Evolutionary conservation across 1,284 basidiomycete species (phyloP).

Genomic region (Ceratobasidium theobromae): DNA sequence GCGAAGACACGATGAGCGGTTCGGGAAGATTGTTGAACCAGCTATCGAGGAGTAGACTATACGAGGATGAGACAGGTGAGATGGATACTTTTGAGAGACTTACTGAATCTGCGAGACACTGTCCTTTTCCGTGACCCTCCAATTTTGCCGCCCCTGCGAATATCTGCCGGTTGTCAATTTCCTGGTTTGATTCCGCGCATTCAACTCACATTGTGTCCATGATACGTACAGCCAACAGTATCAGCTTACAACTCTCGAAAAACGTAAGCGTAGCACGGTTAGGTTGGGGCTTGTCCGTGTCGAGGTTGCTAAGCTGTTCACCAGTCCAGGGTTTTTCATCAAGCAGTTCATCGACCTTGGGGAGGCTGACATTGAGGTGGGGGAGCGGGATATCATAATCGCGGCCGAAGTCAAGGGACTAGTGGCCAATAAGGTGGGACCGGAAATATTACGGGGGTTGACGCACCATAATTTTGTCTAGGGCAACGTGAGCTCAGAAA

Average conservation of each 20-base stretch:
- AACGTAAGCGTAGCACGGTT: constrained; percentile 53
- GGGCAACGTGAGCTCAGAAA: constrained; percentile 42
- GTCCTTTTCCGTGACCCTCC: constrained; percentile 31
- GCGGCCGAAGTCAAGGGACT: constrained; percentile 45
- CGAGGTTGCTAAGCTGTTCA: not conserved
- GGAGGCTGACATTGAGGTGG: constrained; percentile 20
- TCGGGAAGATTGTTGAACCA: constrained; percentile 60
- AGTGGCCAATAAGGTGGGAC: not conserved
- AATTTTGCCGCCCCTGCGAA: constrained; percentile 21
- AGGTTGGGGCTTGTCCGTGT: constrained; percentile 14
- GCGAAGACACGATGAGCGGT: constrained; percentile 50
- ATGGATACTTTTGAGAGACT: constrained; percentile 32
- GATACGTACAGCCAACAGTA: constrained; percentile 57
- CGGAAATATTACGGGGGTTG: not conserved
- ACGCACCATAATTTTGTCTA: constrained; percentile 28
- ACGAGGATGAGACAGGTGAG: not conserved
- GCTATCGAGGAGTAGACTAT: constrained; percentile 58
- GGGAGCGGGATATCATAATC: constrained; percentile 53
- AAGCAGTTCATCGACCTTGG: not conserved
- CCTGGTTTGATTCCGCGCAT: not conserved
- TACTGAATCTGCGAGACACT: constrained; percentile 53
- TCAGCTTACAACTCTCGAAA: constrained; percentile 54
- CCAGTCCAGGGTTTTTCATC: constrained; percentile 2
- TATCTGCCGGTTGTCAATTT: not conserved
- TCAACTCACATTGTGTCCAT: constrained; percentile 60